A percentile compares a stretch with the other conserved stretches of the same genome.
These are phyloP conservation scores for Chaetoscypha palmicola DNA, from an alignment of 2,329 filamentous ascomycete genomes.

Conservation along the genomic window DNA sequence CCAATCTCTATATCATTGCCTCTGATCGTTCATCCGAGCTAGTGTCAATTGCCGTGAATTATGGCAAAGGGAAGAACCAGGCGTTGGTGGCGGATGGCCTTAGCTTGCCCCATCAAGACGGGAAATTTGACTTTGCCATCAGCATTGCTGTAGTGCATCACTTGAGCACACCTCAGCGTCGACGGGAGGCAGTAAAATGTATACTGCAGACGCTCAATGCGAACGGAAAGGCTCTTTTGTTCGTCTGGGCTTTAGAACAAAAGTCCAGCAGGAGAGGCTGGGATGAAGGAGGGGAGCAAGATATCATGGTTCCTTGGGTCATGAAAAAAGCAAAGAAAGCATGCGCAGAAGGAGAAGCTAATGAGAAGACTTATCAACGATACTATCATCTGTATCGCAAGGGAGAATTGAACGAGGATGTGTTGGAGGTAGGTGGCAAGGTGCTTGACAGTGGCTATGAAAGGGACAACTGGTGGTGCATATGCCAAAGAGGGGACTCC, in stretches of 20 bases:
- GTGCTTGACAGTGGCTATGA: slow-evolving; percentile 84
- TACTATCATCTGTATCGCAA: slow-evolving; percentile 92
- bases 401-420: slow-evolving; percentile 79
- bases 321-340: slow-evolving; percentile 40
- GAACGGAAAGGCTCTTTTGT: slow-evolving; percentile 67
- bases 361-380: slow-evolving; percentile 56
- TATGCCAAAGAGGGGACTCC: slow-evolving; percentile 33
- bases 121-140: slow-evolving; percentile 76
- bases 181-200: slow-evolving; percentile 63
- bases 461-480: slow-evolving; percentile 97
- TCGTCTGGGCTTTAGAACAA: slow-evolving; percentile 96
- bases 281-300: slow-evolving; percentile 76
- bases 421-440: slow-evolving; percentile 64
- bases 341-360: slow-evolving; percentile 27
- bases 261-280: slow-evolving; percentile 78
- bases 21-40: slow-evolving; percentile 69
- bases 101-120: slow-evolving; percentile 67
- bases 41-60: slow-evolving; percentile 47
- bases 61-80: neutral
- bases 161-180: slow-evolving; percentile 68
- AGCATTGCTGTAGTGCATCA: slow-evolving; percentile 94
- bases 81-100: slow-evolving; percentile 77
- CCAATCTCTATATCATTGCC: slow-evolving; percentile 68
- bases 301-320: slow-evolving; percentile 95
- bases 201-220: slow-evolving; percentile 59